Conservation (phyloP, 2,329 filamentous ascomycete genomes). For the Leptographium flavum region DNA sequence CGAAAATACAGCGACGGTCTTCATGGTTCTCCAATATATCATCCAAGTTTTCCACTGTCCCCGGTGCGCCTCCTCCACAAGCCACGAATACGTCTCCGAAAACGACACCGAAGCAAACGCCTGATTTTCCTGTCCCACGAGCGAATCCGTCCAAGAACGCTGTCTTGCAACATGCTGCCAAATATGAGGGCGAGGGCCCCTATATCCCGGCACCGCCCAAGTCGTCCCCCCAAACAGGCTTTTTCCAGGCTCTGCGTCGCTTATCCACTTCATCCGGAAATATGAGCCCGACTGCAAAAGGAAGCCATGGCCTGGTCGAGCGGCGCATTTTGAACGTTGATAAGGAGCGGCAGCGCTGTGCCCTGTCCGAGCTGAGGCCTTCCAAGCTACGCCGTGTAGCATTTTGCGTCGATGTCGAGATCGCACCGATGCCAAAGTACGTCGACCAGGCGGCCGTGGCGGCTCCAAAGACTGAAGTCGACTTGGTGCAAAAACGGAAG, state of each 20-base stretch:
- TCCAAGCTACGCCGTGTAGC: conserved; percentile 76
- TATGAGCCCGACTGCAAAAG: conserved; percentile 30
- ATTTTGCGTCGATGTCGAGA: conserved; percentile 95
- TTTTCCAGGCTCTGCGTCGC: conserved; percentile 71
- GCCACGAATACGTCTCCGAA: conserved; percentile 20
- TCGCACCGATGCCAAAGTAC: conserved; percentile 75
- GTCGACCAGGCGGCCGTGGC: conserved; percentile 42
- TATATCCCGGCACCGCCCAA: conserved; percentile 66
- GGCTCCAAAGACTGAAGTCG: conserved; percentile 20
- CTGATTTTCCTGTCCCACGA: conserved; percentile 32
- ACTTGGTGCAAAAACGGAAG: conserved; percentile 44
- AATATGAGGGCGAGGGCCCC: conserved; percentile 45
- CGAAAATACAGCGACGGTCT: conserved; percentile 36
- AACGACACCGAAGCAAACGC: conserved; percentile 21
- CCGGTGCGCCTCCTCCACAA: conserved; percentile 18
- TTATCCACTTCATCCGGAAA: conserved; percentile 50
- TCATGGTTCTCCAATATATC: conserved; percentile 93
- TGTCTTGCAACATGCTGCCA: conserved; percentile 41
- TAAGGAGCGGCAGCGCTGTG: conserved; percentile 61
- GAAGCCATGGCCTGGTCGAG: conserved; percentile 58
- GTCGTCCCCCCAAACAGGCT: conserved; percentile 45
- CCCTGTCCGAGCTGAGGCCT: conserved; percentile 63
- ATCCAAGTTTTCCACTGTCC: conserved; percentile 66
- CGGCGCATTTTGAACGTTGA: conserved; percentile 78
- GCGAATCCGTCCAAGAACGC: conserved; percentile 39